Evolutionary conservation across 495 filamentous ascomycete genomes (phyloP).

Genomic region (Aspergillus diversus): DNA sequence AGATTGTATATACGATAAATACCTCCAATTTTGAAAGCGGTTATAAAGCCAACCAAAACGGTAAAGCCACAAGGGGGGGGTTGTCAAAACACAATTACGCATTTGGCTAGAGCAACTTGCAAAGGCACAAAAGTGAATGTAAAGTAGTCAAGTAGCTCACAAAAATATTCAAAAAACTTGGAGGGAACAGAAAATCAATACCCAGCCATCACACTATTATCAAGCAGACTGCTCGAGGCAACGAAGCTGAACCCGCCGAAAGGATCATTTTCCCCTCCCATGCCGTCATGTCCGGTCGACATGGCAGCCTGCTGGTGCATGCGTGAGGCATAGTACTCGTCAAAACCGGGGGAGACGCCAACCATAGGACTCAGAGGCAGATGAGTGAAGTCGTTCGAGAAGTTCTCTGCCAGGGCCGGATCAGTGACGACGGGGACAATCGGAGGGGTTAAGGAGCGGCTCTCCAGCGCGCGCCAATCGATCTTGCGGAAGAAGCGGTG

Average conservation of each 20-base stretch:
- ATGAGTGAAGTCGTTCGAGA: slow-evolving; percentile 83
- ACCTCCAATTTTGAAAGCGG: background rate
- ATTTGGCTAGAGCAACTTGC: background rate
- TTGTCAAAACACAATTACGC: background rate
- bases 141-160: too few species aligned
- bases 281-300: slow-evolving; percentile 26
- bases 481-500: slow-evolving; percentile 97
- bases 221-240: slow-evolving; percentile 83
- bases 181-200: slow-evolving; percentile 24
- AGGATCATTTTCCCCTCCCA: slow-evolving; percentile 60
- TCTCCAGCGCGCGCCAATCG: slow-evolving; percentile 83
- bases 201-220: slow-evolving; percentile 48
- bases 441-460: slow-evolving; percentile 78
- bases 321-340: slow-evolving; percentile 41
- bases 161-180: too few species aligned
- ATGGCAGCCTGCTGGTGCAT: slow-evolving; percentile 23
- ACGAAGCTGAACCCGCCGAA: slow-evolving; percentile 98
- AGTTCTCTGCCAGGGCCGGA: slow-evolving; percentile 94
- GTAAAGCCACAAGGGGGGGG: background rate
- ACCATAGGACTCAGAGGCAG: slow-evolving; percentile 76
- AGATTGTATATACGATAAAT: background rate
- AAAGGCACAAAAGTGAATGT: background rate
- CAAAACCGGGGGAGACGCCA: slow-evolving; percentile 31
- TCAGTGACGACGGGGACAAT: slow-evolving; percentile 93
- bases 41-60: too few species aligned